phyloP scores from a whole-genome alignment of 2,329 filamentous ascomycete genomes.

The Sclerotinia sclerotiorum region DNA sequence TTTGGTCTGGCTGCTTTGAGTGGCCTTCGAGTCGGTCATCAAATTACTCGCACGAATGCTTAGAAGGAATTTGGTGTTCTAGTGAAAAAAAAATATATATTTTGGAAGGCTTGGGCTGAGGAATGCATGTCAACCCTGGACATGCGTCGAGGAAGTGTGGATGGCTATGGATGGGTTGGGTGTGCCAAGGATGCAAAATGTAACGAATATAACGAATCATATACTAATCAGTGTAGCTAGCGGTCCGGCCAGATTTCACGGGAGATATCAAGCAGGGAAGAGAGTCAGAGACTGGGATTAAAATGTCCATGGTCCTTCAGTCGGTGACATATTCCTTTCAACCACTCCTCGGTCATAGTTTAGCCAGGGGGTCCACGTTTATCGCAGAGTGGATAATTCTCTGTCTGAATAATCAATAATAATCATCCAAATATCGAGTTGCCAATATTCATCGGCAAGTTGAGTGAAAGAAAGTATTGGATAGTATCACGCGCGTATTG shows the following conservation, averaged over 20 bases:
- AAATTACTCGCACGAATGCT: constrained; percentile 15
- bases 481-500: background rate
- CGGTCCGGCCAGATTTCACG: constrained; percentile 21
- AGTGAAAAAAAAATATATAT: constrained; percentile 11
- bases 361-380: constrained; percentile 21
- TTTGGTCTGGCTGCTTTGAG: background rate
- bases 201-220: constrained; percentile 12
- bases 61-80: constrained; percentile 22
- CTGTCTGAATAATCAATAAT: background rate
- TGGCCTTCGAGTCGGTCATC: background rate
- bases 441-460: constrained; percentile 7
- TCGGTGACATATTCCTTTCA: background rate
- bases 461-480: constrained; percentile 1
- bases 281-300: background rate
- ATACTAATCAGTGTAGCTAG: background rate
- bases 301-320: too few relatives aligned
- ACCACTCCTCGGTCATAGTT: background rate
- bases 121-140: constrained; percentile 21
- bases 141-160: constrained; percentile 15
- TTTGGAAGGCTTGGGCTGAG: constrained; percentile 10
- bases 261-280: constrained; percentile 8
- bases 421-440: background rate
- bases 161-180: background rate
- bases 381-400: constrained; percentile 13
- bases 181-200: constrained; percentile 15